Base-by-base conservation (phyloP, 164 flowering plant genomes). In the Piper longum region DNA sequence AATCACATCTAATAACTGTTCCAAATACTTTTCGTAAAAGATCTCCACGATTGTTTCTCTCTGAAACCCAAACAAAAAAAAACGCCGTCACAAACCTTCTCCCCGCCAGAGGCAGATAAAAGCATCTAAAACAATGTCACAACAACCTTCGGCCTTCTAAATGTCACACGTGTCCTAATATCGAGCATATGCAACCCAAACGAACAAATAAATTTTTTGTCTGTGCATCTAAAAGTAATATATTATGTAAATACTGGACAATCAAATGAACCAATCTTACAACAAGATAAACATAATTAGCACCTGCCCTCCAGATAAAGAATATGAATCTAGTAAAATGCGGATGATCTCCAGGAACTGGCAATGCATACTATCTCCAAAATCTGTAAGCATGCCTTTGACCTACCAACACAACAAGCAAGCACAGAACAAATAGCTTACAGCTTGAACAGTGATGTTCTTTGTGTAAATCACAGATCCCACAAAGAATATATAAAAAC, bases 271-370 rank as follows among this genome's bases (percentile, higher is more conserved):
- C 0, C 59, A 56, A 17, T 56, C 6, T 56, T 17, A 12, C 59
- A 60, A 39, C 36, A 26, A 26, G 36, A 26, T 26, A 48, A 48
- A 3, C 9, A 48, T 48, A 48, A 48, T 16, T 16, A 16, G 69
- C 70, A 93, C 97, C 99, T 84, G 99, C 14, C 85, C 66, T 75
- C 92, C 95, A 54, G 97, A 74, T 66, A 82, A 68, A 18, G 97
- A 70, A 69, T 73, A 83, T 6, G 96, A 77, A 71, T 93, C 99
- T 77, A 93, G 70, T 71, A 93, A 82, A 72, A 79, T 84, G 51
- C 96, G 96, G 60, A 93, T 81, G 73, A 93, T 90, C 80, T 93
- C 99, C 60, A 90, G 88, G 80, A 93, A 93, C 79, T 93, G 99
- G 82, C 99, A 90, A 64, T 93, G 86, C 99, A 93, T 93, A 68